These are phyloP conservation scores for Fraxinus paxiana DNA, from an alignment of 305 asterid species.

Conservation along the genomic window DNA sequence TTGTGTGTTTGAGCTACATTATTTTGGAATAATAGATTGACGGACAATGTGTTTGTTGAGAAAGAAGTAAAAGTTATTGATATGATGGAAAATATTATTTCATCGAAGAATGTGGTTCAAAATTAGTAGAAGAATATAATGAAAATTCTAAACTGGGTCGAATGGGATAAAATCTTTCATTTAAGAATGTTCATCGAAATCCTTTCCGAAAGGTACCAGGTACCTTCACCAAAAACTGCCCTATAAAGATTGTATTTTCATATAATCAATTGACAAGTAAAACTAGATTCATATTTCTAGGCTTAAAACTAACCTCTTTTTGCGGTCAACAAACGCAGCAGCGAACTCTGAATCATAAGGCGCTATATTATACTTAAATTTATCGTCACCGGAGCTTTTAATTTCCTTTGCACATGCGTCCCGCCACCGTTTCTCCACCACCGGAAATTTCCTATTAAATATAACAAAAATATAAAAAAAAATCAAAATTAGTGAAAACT, in stretches of 20 bases:
- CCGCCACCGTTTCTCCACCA: conserved; percentile 93
- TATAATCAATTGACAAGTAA: neutral
- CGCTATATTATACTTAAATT: conserved; percentile 29
- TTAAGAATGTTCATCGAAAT: neutral
- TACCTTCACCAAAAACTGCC: conserved; percentile 7
- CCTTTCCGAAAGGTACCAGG: neutral
- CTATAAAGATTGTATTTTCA: conserved; percentile 1
- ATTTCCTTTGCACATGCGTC: conserved; percentile 49
- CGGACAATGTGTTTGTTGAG: too few relatives aligned
- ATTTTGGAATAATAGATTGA: too few relatives aligned
- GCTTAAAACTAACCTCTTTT: conserved; percentile 48
- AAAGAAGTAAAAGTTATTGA: too few relatives aligned
- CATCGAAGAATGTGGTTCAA: too few relatives aligned
- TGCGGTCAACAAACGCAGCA: conserved; percentile 69
- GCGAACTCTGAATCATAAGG: conserved; percentile 68
- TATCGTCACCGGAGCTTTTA: conserved; percentile 23
- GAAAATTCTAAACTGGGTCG: too few relatives aligned
- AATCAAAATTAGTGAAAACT: conserved; percentile 1
- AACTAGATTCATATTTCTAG: neutral
- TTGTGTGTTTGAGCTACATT: too few relatives aligned
- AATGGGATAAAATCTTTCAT: neutral
- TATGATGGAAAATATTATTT: too few relatives aligned
- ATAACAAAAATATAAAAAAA: neutral
- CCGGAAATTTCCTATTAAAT: conserved; percentile 70
- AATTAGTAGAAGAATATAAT: too few relatives aligned